phyloP scores from a whole-genome alignment of 768 basidiomycete genomes.

The Rhodosporidiobolus odoratus region DNA sequence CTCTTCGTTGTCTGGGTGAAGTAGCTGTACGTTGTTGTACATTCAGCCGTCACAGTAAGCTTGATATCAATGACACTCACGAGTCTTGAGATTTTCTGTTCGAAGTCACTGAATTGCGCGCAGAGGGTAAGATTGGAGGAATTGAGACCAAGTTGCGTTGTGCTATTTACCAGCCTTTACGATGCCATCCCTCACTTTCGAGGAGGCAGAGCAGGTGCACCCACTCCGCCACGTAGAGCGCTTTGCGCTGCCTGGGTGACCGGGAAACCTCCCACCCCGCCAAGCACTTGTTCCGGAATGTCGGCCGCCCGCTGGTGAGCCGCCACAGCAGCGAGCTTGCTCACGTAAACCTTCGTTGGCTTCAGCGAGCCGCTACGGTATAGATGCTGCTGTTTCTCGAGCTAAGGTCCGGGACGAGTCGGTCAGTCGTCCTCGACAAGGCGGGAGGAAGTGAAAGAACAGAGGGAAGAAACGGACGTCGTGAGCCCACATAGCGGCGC shows the following conservation, averaged over 20 bases:
- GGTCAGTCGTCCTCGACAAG: too few species aligned
- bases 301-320: slow-evolving; percentile 14
- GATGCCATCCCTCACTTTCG: not conserved
- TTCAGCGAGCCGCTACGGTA: slow-evolving; percentile 27
- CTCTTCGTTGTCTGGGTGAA: too few species aligned
- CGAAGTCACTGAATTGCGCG: too few species aligned
- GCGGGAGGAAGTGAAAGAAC: not conserved
- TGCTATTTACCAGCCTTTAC: not conserved
- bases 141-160: not conserved
- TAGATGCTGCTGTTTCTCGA: slow-evolving; percentile 42
- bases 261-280: slow-evolving; percentile 36
- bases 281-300: slow-evolving; percentile 32
- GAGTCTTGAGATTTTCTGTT: too few species aligned
- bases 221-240: not conserved
- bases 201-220: not conserved
- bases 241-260: slow-evolving; percentile 25
- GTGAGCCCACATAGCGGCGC: slow-evolving; percentile 40
- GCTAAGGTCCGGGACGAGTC: not conserved
- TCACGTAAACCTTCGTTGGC: slow-evolving; percentile 34
- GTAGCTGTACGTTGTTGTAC: too few species aligned
- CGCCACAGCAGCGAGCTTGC: slow-evolving; percentile 35
- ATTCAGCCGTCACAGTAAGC: too few species aligned
- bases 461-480: slow-evolving; percentile 12
- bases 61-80: too few species aligned
- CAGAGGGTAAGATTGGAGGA: too few species aligned